Conservation (phyloP, 306 rosid species). For the Boehmeria nivea region DNA sequence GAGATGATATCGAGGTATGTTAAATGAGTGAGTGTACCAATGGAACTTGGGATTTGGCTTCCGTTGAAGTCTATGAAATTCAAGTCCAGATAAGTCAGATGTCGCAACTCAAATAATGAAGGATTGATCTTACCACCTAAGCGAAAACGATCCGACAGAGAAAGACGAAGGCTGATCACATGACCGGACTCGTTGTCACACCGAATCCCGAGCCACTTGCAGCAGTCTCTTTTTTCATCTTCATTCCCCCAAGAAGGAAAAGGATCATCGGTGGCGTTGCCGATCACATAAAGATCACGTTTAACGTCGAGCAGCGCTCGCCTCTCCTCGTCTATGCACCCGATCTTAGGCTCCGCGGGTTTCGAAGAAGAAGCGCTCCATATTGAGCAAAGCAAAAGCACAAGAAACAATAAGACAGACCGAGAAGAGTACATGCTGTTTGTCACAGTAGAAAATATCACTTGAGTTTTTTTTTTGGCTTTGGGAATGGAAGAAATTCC, state of each 20-base stretch:
- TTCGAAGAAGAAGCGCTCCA: no score
- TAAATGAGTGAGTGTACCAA: conserved; percentile 4
- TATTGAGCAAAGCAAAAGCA: not conserved
- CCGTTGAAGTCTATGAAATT: not conserved
- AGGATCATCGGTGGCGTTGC: not conserved
- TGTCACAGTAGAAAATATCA: no score
- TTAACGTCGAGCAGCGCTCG: not conserved
- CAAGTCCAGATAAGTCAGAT: conserved; percentile 8
- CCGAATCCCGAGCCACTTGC: not conserved
- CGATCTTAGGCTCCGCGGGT: not conserved
- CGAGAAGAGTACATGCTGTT: no score
- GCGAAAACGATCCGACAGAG: no score
- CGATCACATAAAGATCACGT: not conserved
- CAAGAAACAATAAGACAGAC: not conserved
- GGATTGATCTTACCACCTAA: not conserved
- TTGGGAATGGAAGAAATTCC: no score
- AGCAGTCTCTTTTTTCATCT: not conserved
- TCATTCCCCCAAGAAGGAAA: not conserved
- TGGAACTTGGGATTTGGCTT: not conserved
- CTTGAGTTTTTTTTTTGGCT: no score
- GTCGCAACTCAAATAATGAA: not conserved
- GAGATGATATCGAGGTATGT: not conserved
- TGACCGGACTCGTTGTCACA: not conserved
- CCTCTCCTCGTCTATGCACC: not conserved
- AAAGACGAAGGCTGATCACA: not conserved